Evolutionary conservation across 169 alveolate genomes (phyloP).

Genomic region (Eimeria maxima): DNA sequence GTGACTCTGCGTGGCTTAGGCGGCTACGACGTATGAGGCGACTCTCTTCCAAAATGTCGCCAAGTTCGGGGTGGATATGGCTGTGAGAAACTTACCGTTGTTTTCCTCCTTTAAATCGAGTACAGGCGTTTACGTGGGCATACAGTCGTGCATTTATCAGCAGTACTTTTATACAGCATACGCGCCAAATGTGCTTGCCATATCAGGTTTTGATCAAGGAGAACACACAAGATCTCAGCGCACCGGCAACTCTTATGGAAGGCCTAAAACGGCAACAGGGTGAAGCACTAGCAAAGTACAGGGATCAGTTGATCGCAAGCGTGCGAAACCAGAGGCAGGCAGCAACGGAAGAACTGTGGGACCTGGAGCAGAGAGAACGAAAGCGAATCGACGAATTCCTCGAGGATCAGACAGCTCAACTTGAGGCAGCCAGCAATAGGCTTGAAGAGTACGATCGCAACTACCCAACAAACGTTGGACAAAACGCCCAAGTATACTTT

Average conservation of each 20-base stretch:
- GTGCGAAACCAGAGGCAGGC: constrained; percentile 65
- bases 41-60: constrained; percentile 46
- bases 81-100: neutral
- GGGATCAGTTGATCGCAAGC: constrained; percentile 48
- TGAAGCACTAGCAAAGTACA: constrained; percentile 12
- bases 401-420: constrained; percentile 17
- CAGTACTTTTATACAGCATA: neutral
- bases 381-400: constrained; percentile 36
- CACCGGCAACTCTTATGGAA: constrained; percentile 5
- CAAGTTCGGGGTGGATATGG: constrained; percentile 49
- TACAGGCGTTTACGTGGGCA: neutral
- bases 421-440: neutral
- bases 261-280: constrained; percentile 5
- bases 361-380: constrained; percentile 32
- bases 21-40: constrained; percentile 36
- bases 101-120: too few species aligned
- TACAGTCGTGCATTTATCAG: neutral
- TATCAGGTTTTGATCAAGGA: constrained; percentile 21
- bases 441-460: constrained; percentile 6
- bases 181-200: neutral
- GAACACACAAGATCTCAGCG: constrained; percentile 27
- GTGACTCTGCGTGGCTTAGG: neutral
- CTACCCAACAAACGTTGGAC: neutral
- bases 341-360: constrained; percentile 69
- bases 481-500: neutral